Evolutionary conservation across 2,329 filamentous ascomycete genomes (phyloP).

Genomic region (Macrophomina tecta): DNA sequence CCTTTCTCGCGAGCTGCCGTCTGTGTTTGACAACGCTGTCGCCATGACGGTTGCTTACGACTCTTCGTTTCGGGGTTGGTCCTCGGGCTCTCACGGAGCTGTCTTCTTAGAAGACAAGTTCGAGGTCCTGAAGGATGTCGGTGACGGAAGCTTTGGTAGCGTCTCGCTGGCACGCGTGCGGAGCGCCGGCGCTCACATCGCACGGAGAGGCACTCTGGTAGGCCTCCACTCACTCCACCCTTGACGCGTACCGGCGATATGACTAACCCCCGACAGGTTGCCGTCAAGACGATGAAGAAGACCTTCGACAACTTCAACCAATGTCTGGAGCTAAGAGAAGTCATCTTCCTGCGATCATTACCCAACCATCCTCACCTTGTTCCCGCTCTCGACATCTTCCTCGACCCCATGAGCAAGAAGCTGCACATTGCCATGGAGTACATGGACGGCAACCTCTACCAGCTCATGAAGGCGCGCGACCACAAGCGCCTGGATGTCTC

Average conservation of each 20-base stretch:
- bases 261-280: conserved; percentile 66
- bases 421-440: conserved; percentile 99
- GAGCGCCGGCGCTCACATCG: conserved; percentile 85
- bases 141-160: conserved; percentile 97
- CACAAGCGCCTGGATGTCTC: conserved; percentile 90
- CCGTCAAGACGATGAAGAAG: conserved; percentile 99
- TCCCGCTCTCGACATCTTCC: conserved; percentile 96
- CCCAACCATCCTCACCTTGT: conserved; percentile 90
- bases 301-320: conserved; percentile 90
- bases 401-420: conserved; percentile 94
- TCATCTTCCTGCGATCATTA: conserved; percentile 91
- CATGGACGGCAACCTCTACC: conserved; percentile 99
- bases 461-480: conserved; percentile 97
- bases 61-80: conserved; percentile 70
- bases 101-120: conserved; percentile 86
- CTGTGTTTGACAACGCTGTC: conserved; percentile 31
- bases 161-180: conserved; percentile 91
- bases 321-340: conserved; percentile 92
- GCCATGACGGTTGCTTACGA: conserved; percentile 82
- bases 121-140: conserved; percentile 96
- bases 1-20: conserved; percentile 9
- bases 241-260: conserved; percentile 21
- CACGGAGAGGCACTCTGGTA: conserved; percentile 91
- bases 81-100: conserved; percentile 55
- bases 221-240: conserved; percentile 40